Base-by-base conservation (phyloP, 345 rosid species). In the Salix exigua region DNA sequence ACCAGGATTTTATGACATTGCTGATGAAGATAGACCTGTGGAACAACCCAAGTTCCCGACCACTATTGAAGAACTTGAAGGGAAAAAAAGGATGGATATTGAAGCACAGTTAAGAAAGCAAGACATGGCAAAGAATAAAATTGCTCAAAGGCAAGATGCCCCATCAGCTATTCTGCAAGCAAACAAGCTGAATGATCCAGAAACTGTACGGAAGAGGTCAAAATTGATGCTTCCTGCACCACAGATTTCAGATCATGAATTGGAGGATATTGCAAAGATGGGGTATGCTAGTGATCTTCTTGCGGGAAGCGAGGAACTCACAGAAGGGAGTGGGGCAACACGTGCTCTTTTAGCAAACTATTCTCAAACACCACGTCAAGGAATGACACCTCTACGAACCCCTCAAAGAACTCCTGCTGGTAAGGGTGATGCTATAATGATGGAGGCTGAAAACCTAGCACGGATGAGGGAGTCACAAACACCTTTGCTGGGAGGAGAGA, bases 361-460 rank as follows among this genome's bases (percentile, higher is more conserved):
- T 86, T 84, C 92, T 19, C 97, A 90, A 74, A 92, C 99, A 58
- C 98, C 97, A 25, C 87, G 85, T 72, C 95, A 79, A 75, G 97
- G 97, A 71, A 90, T 92, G 95, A 91, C 98, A 28, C 98, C 98
- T 30, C 53, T 89, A 62, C 89, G 93, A n/a, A 92, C 98, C 48
- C 98, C 99, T 1, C 98, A 92, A 77, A 91, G 99, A 78, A 96
- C 99, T 70, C 98, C 99, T 78, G 82, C 97, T 72, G 97, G 97
- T 74, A 94, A 92, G 83, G 97, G 98, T 72, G 99, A 96, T 84
- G 91, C 99, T 72, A 87, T 96, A 69, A 91, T 94, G 98, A 94
- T 92, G 99, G 99, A 96, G 85, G 99, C 99, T 71, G 97, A 96
- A 85, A 96, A 96, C 68, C 83, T 96, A 79, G 98, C 97, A n/a